Evolutionary conservation across 352 stramenopile genomes (phyloP).

Genomic region (Pythium aristosporum): DNA sequence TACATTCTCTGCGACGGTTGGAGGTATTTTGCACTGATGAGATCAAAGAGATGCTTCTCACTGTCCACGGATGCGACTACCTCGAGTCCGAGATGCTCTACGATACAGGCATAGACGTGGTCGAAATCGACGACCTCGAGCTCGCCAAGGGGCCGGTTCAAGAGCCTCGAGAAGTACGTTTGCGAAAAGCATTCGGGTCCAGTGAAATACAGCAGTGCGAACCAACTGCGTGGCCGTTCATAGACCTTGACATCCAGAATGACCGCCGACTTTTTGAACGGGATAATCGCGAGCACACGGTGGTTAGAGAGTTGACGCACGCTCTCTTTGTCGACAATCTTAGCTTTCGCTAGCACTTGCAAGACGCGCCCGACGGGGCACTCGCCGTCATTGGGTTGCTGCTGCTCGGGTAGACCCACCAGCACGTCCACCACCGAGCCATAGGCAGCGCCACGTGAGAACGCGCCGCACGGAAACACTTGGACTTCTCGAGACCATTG

Average conservation of each 20-base stretch:
- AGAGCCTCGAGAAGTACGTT: conserved; percentile 42
- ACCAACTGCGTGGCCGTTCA: conserved; percentile 51
- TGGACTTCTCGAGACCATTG: conserved; percentile 49
- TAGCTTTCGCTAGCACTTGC: conserved; percentile 35
- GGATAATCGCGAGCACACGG: conserved; percentile 51
- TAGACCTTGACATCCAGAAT: conserved; percentile 77
- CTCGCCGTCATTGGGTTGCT: neutral
- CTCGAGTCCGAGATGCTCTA: conserved; percentile 34
- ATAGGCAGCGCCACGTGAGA: conserved; percentile 65
- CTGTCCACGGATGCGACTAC: conserved; percentile 38
- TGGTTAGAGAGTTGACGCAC: conserved; percentile 36
- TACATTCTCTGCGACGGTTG: conserved; percentile 45
- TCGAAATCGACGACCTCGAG: conserved; percentile 57
- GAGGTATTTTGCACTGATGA: conserved; percentile 48
- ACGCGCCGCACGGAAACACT: conserved; percentile 69
- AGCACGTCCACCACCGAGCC: conserved; percentile 75
- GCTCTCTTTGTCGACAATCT: conserved; percentile 32
- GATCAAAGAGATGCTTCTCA: conserved; percentile 64
- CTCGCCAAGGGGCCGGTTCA: conserved; percentile 45
- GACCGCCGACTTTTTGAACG: conserved; percentile 54
- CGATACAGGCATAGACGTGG: conserved; percentile 39
- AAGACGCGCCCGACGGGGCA: conserved; percentile 36
- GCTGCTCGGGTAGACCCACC: conserved; percentile 34
- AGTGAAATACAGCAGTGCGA: conserved; percentile 77
- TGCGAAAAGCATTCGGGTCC: conserved; percentile 55